Base-by-base conservation (phyloP, 1,284 basidiomycete species). In the Puccinia polysora region DNA sequence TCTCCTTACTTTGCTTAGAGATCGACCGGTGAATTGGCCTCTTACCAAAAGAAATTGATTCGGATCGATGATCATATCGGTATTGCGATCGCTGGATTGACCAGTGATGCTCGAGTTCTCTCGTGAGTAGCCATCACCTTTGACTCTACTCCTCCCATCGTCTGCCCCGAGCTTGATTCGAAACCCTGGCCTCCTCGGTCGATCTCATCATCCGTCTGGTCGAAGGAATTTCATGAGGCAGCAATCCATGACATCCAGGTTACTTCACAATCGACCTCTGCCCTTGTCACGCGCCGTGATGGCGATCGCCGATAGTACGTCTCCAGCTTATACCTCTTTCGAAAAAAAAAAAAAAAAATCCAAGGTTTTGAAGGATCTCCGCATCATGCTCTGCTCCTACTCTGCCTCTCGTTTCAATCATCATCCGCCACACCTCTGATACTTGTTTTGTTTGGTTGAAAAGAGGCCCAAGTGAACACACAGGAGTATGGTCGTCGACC, bases 221-320 rank as follows among this genome's bases (percentile, higher is more conserved):
- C n/a, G n/a, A n/a, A 96, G 93, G 79, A 97, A 98, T 83, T 97
- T 95, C 81, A 98, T 99, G 96, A 87, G 96, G 45, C 96, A 97
- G 81, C 91, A 98, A 82, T 94, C 96, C 52, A 94, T 98, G 87
- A 87, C 87, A 25, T 91, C 89, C 20, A 88, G 89, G 77, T 94
- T 99, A 89, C 83, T 91, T 65, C 97, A 95, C 83, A 92, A 90
- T 80, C 88, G 96, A 43, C 91, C 94, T 15, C 86, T 97, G 63
- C 96, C 96, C 70, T 89, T 98, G 0, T 92, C 90, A 78, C 86
- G 95, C 64, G 87, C 97, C 40, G 94, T 98, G 8, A 88, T 88
- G 74, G 84, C 91, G 73, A 94, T 98, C 76, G 93, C 96, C 32
- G 94, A 98, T 80, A 95, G 96, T 91, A 70, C 65, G 82, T 79